A percentile compares a stretch with the other conserved stretches of the same genome.
Conservation (phyloP, 2,329 filamentous ascomycete species). For the Aspergillus sergii region DNA sequence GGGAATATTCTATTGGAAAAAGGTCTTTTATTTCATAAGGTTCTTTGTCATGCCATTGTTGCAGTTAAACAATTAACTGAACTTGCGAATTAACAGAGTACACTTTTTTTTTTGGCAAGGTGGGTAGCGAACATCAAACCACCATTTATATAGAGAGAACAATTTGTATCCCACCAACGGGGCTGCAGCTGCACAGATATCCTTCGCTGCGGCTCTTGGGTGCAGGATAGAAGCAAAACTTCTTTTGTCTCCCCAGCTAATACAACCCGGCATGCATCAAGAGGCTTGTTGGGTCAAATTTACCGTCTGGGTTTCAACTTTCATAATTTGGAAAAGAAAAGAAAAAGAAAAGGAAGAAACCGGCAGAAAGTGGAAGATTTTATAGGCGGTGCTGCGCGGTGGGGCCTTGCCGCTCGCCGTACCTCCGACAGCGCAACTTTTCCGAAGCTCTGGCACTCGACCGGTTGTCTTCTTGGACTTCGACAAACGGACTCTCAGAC, state of each 20-base stretch:
- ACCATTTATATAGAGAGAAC: conserved; percentile 18
- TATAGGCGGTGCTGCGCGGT: conserved; percentile 26
- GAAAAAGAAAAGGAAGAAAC: conserved; percentile 28
- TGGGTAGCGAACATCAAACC: conserved; percentile 16
- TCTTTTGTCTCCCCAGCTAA: conserved; percentile 54
- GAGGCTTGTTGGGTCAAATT: conserved; percentile 61
- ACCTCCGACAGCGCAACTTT: conserved; percentile 34
- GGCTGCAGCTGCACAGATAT: conserved; percentile 49
- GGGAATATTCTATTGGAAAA: conserved; percentile 21
- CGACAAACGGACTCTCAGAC: conserved; percentile 3
- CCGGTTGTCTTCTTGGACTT: conserved; percentile 8
- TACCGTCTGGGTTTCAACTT: conserved; percentile 60
- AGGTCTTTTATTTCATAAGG: conserved; percentile 9
- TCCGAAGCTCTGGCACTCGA: conserved; percentile 23
- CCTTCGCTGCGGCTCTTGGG: conserved; percentile 55
- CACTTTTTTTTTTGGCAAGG: conserved; percentile 2
- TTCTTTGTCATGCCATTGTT: conserved; percentile 29
- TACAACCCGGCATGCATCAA: conserved; percentile 62
- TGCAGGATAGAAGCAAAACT: conserved; percentile 43
- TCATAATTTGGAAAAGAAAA: conserved; percentile 49
- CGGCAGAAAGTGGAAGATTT: conserved; percentile 20
- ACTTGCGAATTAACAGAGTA: conserved; percentile 17
- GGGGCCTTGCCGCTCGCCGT: conserved; percentile 27
- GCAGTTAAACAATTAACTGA: conserved; percentile 17
- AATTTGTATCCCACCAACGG: conserved; percentile 52